These are phyloP conservation scores for Bruguiera hainesii DNA, from an alignment of 441 rosid species.

Conservation along the genomic window DNA sequence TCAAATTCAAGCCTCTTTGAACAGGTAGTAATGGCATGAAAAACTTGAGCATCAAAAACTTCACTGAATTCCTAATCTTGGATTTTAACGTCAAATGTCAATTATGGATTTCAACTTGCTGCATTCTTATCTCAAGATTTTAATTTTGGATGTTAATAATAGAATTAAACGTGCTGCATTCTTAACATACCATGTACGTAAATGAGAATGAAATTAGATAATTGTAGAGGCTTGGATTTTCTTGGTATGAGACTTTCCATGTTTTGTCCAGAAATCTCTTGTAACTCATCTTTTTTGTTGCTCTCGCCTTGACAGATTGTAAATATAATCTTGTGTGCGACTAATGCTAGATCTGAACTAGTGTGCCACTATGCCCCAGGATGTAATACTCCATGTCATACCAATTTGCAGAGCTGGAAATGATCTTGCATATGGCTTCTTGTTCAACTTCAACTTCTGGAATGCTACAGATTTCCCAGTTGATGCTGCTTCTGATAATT, in stretches of 20 bases:
- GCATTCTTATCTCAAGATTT: neutral
- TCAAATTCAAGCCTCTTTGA: conserved; percentile 76
- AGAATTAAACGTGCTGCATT: too few species aligned
- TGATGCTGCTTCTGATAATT: conserved; percentile 49
- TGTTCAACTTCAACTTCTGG: conserved; percentile 44
- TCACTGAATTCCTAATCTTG: conserved; percentile 7
- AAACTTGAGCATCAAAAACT: conserved; percentile 1
- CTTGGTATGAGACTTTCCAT: neutral
- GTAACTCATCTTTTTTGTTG: neutral
- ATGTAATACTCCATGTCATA: conserved; percentile 79
- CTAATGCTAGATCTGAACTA: conserved; percentile 63
- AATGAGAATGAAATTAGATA: neutral
- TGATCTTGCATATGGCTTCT: conserved; percentile 52
- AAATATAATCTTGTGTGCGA: conserved; percentile 22
- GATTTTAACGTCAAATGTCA: conserved; percentile 1
- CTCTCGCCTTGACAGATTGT: conserved; percentile 3
- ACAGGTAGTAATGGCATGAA: conserved; percentile 57
- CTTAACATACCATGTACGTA: neutral
- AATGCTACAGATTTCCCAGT: conserved; percentile 40
- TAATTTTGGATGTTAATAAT: too few species aligned
- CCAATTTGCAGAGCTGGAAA: conserved; percentile 83
- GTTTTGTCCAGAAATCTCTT: conserved; percentile 1
- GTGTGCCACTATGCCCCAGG: conserved; percentile 87
- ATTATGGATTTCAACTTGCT: neutral
- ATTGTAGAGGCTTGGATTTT: neutral